A percentile compares a stretch with the other conserved stretches of the same genome.
phyloP scores from a whole-genome alignment of 352 stramenopile genomes.

The Phytophthora crassamura region DNA sequence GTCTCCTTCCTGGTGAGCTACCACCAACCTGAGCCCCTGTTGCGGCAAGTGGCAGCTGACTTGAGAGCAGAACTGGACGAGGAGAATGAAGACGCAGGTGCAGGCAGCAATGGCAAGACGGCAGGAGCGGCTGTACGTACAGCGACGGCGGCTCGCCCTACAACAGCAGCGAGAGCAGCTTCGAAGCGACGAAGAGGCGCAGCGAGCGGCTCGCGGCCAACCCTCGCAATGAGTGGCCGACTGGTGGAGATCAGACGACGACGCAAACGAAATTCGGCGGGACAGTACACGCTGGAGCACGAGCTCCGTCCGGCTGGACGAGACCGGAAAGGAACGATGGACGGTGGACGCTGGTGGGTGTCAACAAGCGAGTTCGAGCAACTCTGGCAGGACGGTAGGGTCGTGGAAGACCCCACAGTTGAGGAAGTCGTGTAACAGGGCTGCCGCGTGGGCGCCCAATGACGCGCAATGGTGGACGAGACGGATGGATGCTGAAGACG shows the following conservation, averaged over 20 bases:
- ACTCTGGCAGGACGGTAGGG: background rate
- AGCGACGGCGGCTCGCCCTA: background rate
- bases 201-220: too few species aligned
- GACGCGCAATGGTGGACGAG: too few species aligned
- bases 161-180: background rate
- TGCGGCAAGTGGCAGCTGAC: background rate
- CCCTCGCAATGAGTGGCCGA: background rate
- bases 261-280: background rate
- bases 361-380: background rate
- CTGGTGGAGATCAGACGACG: slow-evolving; percentile 8
- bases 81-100: background rate
- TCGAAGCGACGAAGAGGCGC: background rate
- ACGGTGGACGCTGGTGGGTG: background rate
- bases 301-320: background rate
- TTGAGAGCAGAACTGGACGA: background rate
- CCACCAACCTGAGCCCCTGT: background rate
- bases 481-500: too few species aligned
- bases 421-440: slow-evolving; percentile 20
- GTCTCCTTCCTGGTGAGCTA: slow-evolving; percentile 11
- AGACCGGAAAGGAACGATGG: background rate
- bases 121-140: background rate
- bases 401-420: slow-evolving; percentile 5
- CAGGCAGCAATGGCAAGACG: background rate
- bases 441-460: too few species aligned
- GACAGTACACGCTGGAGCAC: slow-evolving; percentile 5